Evolutionary conservation across 192 early-diverging fungal genomes (phyloP), one percentile per base, ranked within the genome.

Genomic region (Coemansia sp.): DNA sequence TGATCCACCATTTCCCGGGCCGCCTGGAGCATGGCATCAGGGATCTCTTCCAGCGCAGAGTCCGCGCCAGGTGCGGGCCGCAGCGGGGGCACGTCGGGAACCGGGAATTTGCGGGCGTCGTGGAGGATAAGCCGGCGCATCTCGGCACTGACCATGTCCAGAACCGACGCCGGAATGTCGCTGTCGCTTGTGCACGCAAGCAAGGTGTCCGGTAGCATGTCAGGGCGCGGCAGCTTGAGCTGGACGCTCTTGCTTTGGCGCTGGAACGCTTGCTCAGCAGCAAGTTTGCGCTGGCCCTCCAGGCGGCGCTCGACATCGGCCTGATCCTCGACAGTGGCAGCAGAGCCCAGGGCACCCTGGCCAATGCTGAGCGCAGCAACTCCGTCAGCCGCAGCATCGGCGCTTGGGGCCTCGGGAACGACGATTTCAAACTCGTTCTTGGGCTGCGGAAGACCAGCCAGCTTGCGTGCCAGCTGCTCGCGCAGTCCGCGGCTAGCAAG

Each of bases 351-450:
- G 3, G 20, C 23, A 4, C 32, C 10, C 17, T 38, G 16, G 9
- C 11, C 52, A 33, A 41, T 51, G 9, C 30, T 14, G 14, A 56
- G 32, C 14, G 56, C 56, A 13, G 47, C 56, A 8, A 59, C 60
- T 10, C 38, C 53, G 13, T 47, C 36, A 3, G 34, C 22, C 2
- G 52, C 54, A 11, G 20, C 13, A 4, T 41, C 39, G 0, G 13
- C 50, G 5, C 29, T 20, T 12, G 16, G 18, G 12, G 51, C 57
- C 23, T 90, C 85, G 1, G 93, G 95, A 39, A 94, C 61, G 9
- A 88, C 82, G 44, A 98, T 82, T 45, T 92, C 88, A 64, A 94
- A 93, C 49, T 94, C 89, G 60, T 96, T 96, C 35, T 85, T 86
- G 31, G 96, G 96, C 46, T 78, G 75, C 1, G 96, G 96, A 12